These are phyloP conservation scores for Margaritispora aquatica DNA, from an alignment of 495 filamentous ascomycete species.

Conservation along the genomic window DNA sequence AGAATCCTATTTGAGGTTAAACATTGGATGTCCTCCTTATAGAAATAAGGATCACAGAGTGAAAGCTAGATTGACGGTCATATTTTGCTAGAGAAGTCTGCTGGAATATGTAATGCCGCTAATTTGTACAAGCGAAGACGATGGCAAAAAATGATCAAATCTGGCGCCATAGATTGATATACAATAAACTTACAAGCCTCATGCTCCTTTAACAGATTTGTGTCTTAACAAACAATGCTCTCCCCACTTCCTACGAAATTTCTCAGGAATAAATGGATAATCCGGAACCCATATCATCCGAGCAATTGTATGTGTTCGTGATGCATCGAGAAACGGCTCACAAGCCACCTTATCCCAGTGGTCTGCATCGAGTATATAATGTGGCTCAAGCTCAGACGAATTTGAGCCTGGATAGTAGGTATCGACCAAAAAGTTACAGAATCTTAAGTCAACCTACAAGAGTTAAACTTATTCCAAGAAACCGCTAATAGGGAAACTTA, in stretches of 20 bases:
- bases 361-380: constrained; percentile 60
- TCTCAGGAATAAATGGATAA: constrained; percentile 58
- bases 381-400: constrained; percentile 58
- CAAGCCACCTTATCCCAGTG: constrained; percentile 74
- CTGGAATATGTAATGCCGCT: too few relatives aligned
- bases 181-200: background rate
- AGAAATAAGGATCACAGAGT: too few relatives aligned
- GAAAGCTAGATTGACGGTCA: too few relatives aligned
- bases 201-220: constrained; percentile 25
- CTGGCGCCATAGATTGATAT: background rate
- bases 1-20: too few relatives aligned
- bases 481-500: constrained; percentile 33
- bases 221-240: constrained; percentile 72
- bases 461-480: constrained; percentile 1
- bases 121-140: too few relatives aligned
- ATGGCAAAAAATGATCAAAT: background rate
- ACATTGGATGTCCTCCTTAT: too few relatives aligned
- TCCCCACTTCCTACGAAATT: constrained; percentile 69
- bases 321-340: constrained; percentile 72
- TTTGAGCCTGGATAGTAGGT: constrained; percentile 62
- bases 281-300: constrained; percentile 81
- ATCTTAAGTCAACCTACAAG: constrained; percentile 54
- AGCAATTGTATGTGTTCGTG: constrained; percentile 64
- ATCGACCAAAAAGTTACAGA: constrained; percentile 83
- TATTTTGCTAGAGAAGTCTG: too few relatives aligned